These are phyloP conservation scores for Penicillium coffeae DNA, from an alignment of 495 filamentous ascomycete genomes.

Conservation along the genomic window DNA sequence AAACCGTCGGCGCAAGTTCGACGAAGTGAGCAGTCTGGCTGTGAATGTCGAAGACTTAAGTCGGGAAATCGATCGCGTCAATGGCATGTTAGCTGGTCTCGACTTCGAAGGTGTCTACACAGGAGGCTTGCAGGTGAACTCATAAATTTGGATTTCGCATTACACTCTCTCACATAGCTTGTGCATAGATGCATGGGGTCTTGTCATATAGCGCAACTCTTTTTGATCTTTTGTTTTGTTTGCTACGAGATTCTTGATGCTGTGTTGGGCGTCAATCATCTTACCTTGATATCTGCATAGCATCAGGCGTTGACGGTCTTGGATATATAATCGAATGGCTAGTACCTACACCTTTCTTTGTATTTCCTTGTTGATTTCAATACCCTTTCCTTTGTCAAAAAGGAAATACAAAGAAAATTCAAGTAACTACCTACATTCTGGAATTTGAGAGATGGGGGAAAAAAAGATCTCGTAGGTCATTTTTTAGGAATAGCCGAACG, in stretches of 20 bases:
- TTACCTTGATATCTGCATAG: constrained; percentile 25
- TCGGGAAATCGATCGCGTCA: constrained; percentile 71
- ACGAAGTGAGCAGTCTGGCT: constrained; percentile 78
- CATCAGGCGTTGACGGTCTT: constrained; percentile 22
- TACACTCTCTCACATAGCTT: constrained; percentile 1
- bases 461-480: constrained; percentile 12
- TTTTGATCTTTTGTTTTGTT: not conserved
- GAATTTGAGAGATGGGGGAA: not conserved
- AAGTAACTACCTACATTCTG: not conserved
- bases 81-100: constrained; percentile 44
- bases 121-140: constrained; percentile 14
- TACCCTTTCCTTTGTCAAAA: too few species aligned
- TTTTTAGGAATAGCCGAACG: constrained; percentile 47
- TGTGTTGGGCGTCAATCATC: constrained; percentile 13
- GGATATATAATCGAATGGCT: constrained; percentile 1
- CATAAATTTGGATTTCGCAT: constrained; percentile 9
- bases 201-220: constrained; percentile 5
- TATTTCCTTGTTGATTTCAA: too few species aligned
- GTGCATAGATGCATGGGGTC: constrained; percentile 13
- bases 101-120: constrained; percentile 53
- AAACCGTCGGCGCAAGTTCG: constrained; percentile 75
- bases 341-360: not conserved
- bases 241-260: not conserved
- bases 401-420: not conserved
- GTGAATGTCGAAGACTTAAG: constrained; percentile 82